Evolutionary conservation across 202 grass and related monocot species (phyloP), one percentile per base, ranked within the genome.

Genomic region (Brachypodium distachyon): DNA sequence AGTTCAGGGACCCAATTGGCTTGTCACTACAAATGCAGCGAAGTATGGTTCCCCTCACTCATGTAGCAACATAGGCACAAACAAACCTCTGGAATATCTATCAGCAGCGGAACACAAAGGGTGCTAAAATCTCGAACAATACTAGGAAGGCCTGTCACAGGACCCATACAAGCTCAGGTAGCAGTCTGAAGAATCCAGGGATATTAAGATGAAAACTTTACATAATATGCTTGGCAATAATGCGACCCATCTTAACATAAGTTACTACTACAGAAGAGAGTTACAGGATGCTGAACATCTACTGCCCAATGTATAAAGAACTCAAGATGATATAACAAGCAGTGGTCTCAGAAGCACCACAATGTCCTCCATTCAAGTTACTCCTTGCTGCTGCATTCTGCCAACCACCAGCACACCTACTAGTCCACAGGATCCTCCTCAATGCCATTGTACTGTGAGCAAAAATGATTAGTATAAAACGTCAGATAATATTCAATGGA

Each of bases 361-460:
- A 18, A 13, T 46, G 33, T 70, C 17, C 19, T 57, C 50, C 61
- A 40, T 52, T 77, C 76, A 46, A 43, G 52, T 53, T 81, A 52
- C 72, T 50, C 72, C 43, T 47, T 74, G 4, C 42, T 43, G 34
- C 32, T 74, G 28, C 80, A 61, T 76, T 83, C 78, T 49, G 57
- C 54, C 64, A 53, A 74, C 60, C 57, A 83, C 70, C 28, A 42
- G 68, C 50, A 10, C 18, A 46, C 47, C 64, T 76, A 47, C 12
- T 73, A 73, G 32, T 81, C 85, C 62, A 86, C 87, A 57, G 59
- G 60, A 66, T 88, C 82, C 7, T 90, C 91, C 22, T 83, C 87
- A 5, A 80, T 80, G 0, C 79, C 87, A 43, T 88, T 78, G 13
- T 88, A 93, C 91, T 93, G 82, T 28, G 11, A 79, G 74, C 32